Evolutionary conservation across 306 rosid species (phyloP).

Genomic region (Cicer judaicum): DNA sequence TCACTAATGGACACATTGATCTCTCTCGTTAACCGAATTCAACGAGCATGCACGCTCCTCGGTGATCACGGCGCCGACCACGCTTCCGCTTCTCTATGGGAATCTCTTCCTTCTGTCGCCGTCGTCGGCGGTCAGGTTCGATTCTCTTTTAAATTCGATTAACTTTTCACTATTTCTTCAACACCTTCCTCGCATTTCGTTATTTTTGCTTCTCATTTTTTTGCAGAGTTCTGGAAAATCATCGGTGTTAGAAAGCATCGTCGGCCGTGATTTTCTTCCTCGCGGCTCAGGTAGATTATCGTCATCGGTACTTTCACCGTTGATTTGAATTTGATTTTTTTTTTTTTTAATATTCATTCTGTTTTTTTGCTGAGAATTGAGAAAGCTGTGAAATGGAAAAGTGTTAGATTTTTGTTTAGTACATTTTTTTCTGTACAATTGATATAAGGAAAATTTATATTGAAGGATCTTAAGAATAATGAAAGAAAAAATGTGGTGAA

Average conservation of each 20-base stretch:
- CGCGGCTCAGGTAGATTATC: slow-evolving; percentile 72
- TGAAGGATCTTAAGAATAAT: slow-evolving; percentile 12
- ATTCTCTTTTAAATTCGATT: neutral
- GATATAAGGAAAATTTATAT: neutral
- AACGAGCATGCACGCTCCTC: slow-evolving; percentile 81
- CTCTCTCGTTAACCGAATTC: slow-evolving; percentile 80
- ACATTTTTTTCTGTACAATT: neutral
- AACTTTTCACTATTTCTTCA: neutral
- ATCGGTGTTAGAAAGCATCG: slow-evolving; percentile 81
- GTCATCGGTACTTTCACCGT: neutral
- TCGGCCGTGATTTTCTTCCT: slow-evolving; percentile 90
- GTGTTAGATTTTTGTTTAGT: neutral
- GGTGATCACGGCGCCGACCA: slow-evolving; percentile 80
- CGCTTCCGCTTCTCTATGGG: slow-evolving; percentile 78
- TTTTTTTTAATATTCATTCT: neutral
- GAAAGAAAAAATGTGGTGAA: neutral
- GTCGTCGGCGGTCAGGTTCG: slow-evolving; percentile 97
- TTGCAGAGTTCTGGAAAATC: slow-evolving; percentile 85
- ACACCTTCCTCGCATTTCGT: neutral
- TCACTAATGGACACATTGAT: slow-evolving; percentile 67
- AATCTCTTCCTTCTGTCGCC: slow-evolving; percentile 84
- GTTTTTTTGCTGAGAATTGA: slow-evolving; percentile 38
- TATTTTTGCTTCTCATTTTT: neutral
- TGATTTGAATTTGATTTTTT: neutral
- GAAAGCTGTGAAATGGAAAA: neutral